Conservation (phyloP, 495 filamentous ascomycete species). For the Viridothelium virens region DNA sequence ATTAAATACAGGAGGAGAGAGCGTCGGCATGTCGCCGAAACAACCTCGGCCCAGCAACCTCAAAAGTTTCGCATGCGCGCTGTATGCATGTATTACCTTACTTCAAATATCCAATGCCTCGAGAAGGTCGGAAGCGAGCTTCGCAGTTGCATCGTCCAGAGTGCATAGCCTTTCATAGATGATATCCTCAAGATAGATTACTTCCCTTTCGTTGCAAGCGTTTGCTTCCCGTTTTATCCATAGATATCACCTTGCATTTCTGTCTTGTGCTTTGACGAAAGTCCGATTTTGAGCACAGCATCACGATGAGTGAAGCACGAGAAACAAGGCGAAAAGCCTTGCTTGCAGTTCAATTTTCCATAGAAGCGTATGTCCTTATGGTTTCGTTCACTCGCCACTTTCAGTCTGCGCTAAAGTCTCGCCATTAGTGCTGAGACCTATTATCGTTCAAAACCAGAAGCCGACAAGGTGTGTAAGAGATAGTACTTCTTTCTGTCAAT, state of each 20-base stretch:
- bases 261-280: not conserved
- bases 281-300: not conserved
- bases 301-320: not conserved
- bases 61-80: not conserved
- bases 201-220: too few relatives aligned
- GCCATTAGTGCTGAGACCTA: not conserved
- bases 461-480: not conserved
- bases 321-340: conserved; percentile 9
- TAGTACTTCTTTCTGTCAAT: not conserved
- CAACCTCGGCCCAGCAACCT: not conserved
- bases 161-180: too few relatives aligned
- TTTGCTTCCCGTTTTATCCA: not conserved
- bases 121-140: too few relatives aligned
- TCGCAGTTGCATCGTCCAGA: too few relatives aligned
- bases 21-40: not conserved
- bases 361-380: not conserved
- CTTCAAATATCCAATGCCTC: not conserved
- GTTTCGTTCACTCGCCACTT: not conserved
- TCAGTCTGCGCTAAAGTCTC: not conserved
- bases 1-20: not conserved
- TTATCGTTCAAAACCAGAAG: not conserved
- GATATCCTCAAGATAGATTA: too few relatives aligned
- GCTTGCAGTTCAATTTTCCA: not conserved
- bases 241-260: not conserved
- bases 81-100: not conserved